Evolutionary conservation across 192 early-diverging fungal species (phyloP), one percentile per base, ranked within the genome.

Genomic region (Spizellomyces sp.): DNA sequence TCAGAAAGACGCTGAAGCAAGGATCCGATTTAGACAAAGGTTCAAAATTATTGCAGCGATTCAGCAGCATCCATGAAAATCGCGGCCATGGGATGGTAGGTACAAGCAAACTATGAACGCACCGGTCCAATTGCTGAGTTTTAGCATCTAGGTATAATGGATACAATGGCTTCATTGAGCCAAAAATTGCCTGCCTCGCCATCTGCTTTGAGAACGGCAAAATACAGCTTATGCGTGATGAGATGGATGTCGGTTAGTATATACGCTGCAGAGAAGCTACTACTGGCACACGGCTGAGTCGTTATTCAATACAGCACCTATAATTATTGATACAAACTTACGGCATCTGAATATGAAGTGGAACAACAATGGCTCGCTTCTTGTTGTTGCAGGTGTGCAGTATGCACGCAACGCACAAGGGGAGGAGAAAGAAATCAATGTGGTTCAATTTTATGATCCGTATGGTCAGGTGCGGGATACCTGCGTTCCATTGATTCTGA

Each of bases 381-480:
- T 88, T n/a, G 87, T 85, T 42, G 84, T 86, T 4, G 70, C 83
- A 6, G 87, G 87, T 0, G 69, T 87, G 41, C 87, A 86, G 64
- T 67, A 66, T 42, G 73, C 75, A 19, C 47, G 69, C 22, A 81
- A 69, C 46, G 70, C 78, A 6, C 81, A 86, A 63, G 86, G 86
- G 44, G 86, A 87, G 62, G 84, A 85, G 64, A 82, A 84, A 67
- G 86, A 87, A 71, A 70, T 80, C 19, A 79, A 80, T 46, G 80
- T 84, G 7, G 81, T 87, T 10, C 86, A 85, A 52, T 83, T 87
- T 55, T 87, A 78, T 60, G 75, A 77, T 46, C 78, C 86, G 15
- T 81, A 66, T 71, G 86, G 86, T 10, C 78, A 87, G 72, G 81
- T 87, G 64, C 5, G n/a, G 9, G 19, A 17, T 8, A 12, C 44